Base-by-base conservation (phyloP, 768 basidiomycete genomes). In the Suillus paluster region DNA sequence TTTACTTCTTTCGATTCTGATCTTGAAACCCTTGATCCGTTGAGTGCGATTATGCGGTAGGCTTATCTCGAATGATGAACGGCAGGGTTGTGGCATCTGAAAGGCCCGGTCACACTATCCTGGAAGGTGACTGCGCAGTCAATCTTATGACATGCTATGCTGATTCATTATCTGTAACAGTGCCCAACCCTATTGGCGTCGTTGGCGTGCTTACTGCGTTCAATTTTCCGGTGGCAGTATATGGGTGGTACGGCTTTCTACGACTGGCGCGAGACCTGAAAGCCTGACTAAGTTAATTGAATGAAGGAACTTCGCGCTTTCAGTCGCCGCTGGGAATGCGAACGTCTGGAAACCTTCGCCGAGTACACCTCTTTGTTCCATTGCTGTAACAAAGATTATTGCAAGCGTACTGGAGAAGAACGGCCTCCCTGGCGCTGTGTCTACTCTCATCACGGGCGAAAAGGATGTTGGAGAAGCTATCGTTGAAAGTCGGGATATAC, bases 321-420 rank as follows among this genome's bases (percentile, higher is more conserved):
- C 95, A 5, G 78, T 98, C 61, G 90, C 92, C 2, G 90, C 92
- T 33, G 95, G 95, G 19, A 98, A 99, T 74, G 89, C 94, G 2
- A 96, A 94, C 0, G 74, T 99, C 50, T 98, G 96, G 96, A 98
- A 98, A 72, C 96, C 96, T 8, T 91, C 95, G 0, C 93, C 90
- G 2, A 91, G 84, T 3, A 98, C 96, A 0, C 89, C 96, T 4
- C 77, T 97, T 39, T 96, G 89, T 72, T 83, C 95, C n/a, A 90
- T 99, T 61, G 97, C 96, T 0, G 85, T 95, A 25, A 95, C 93
- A 25, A 89, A 86, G 71, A 92, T 98, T 67, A 80, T 99, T 27
- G 81, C 94, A 21, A 73, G 79, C 34, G 91, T 98, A 15, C 81
- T 99, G 62, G 91, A 95, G 75, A 80, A 75, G 61, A 95, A 98